Evolutionary conservation across 2,329 filamentous ascomycete species (phyloP), one percentile per base, ranked within the genome.

Genomic region (Colletotrichum theobromicola): DNA sequence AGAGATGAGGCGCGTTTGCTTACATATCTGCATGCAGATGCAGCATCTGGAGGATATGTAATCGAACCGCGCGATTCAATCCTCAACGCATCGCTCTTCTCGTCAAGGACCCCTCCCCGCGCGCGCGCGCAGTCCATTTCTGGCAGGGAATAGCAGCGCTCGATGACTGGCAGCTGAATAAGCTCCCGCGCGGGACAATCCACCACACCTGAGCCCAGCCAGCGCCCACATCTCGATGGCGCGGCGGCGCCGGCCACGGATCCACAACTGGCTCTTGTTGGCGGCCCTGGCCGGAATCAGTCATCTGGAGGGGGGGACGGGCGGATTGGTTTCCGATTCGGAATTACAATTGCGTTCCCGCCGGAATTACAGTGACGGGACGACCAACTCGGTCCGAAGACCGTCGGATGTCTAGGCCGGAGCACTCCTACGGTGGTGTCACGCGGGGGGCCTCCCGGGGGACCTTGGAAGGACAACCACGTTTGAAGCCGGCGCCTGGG

Each of bases 131-230:
- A 34, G 15, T 57, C 35, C 10, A 9, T 12, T 7, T 30, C 12
- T 13, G 26, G 57, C 26, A 58, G 28, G 28, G 57, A 21, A 28
- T 30, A 42, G 24, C 46, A 30, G 57, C 32, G 63, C 30, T 21
- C 34, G 57, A 50, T 67, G 62, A 75, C 72, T 50, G 58, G 72
- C n/a, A n/a, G 72, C 62, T 75, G 68, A 75, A 46, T 67, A 63
- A 75, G 57, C 70, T 42, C 13, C 72, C 72, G 72, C 69, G 72
- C 68, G 72, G 68, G 68, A 75, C 62, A 32, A 34, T 57, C 72
- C 72, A 67, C 32, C 57, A n/a, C 26, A 26, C 26, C 57, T n/a
- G 10, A 13, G 26, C 57, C 28, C 8, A 30, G 28, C 58, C 57
- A 32, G 28, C 32, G 26, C 21, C 18, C 28, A 26, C 34, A 37